These are phyloP conservation scores for Gossypium schwendimanii DNA, from an alignment of 441 rosid species.

Conservation along the genomic window DNA sequence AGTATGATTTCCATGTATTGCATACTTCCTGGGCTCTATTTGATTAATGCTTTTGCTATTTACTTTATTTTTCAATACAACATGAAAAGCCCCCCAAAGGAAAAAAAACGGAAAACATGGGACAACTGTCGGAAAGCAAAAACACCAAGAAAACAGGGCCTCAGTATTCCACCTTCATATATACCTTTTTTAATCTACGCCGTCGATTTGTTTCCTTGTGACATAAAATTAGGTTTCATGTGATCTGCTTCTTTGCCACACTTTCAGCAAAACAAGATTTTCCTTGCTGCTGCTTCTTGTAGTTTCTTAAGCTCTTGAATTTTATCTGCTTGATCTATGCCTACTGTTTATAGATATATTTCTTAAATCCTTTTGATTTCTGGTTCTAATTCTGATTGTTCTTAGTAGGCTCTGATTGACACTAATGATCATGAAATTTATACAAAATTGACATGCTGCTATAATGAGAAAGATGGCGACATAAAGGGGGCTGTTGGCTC, in stretches of 20 bases:
- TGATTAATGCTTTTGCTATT: background rate
- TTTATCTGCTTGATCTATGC: background rate
- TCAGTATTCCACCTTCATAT: background rate
- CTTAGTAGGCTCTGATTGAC: slow-evolving; percentile 62
- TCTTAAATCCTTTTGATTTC: background rate
- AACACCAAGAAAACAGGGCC: background rate
- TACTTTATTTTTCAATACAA: background rate
- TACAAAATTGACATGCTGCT: slow-evolving; percentile 56
- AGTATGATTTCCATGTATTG: no score
- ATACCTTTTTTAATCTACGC: background rate
- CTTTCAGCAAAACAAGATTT: background rate
- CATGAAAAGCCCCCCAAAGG: background rate
- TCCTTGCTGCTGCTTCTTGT: background rate
- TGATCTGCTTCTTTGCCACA: background rate
- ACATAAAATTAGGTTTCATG: background rate
- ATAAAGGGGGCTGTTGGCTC: slow-evolving; percentile 80
- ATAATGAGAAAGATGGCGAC: slow-evolving; percentile 43
- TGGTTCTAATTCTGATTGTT: slow-evolving; percentile 12
- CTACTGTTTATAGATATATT: background rate
- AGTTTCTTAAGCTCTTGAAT: background rate
- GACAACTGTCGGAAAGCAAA: background rate
- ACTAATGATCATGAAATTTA: slow-evolving; percentile 78
- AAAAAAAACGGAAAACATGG: background rate
- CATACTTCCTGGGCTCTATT: background rate
- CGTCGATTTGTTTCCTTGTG: background rate